Evolutionary conservation across 176 grass and related monocot genomes (phyloP), one percentile per base, ranked within the genome.

Genomic region (Puccinellia tenuiflora): DNA sequence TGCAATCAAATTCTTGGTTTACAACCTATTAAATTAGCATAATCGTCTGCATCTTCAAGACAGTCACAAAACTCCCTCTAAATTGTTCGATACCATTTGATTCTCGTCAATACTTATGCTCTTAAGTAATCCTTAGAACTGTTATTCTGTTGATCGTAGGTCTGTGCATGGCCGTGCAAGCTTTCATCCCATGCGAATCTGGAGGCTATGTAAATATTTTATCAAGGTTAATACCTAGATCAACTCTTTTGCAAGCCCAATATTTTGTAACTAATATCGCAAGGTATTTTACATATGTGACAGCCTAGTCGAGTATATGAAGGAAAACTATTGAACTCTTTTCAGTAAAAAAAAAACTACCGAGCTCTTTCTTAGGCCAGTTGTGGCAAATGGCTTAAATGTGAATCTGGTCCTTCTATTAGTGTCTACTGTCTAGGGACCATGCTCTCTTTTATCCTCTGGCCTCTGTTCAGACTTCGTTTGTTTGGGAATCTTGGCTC

Each of bases 161-260:
- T 80, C 82, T 98, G 75, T 98, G 95, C 85, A 95, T 98, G 95
- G 88, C 92, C 30, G 88, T 98, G 73, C 92, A 98, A 93, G 90
- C 92, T 90, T 98, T 95, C 82, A 82, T 77, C 80, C 79, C 86
- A 12, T 77, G 46, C 61, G 90, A 82, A 56, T 94, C 90, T 85
- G 79, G 51, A 46, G 90, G 83, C 20, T 85, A 80, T 30, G 24
- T 98, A 75, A 94, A 98, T 93, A 78, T 98, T 81, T 82, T 98
- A 50, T 95, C 95, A 59, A 94, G 95, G 95, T 97, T 71, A 67
- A 66, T 85, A 60, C 67, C 37, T 18, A 51, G 3, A 85, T 81
- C 29, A 40, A 39, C n/a, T 37, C 84, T 85, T 63, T 80, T 34
- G 12, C 48, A 38, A 80, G 37, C 59, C 2, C 10, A 48, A 57